Evolutionary conservation across 176 grass and related monocot species (phyloP).

Genomic region (Phoenix dactylifera): DNA sequence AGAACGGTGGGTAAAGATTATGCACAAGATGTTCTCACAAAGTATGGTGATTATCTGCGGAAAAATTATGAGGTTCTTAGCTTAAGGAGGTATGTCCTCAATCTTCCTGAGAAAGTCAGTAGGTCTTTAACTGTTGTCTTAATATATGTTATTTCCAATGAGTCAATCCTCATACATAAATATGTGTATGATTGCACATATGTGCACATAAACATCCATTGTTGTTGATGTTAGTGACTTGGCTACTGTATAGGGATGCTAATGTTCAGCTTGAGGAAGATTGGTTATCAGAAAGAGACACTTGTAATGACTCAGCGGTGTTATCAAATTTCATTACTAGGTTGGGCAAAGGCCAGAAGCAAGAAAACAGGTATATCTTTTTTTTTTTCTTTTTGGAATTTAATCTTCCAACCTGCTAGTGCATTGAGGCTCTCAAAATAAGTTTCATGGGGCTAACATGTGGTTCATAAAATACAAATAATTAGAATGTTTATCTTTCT

Average conservation of each 20-base stretch:
- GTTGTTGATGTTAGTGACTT: too few species aligned
- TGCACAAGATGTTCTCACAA: constrained; percentile 69
- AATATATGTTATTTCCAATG: too few species aligned
- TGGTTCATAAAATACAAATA: too few species aligned
- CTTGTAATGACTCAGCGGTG: constrained; percentile 51
- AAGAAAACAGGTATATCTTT: constrained; percentile 23
- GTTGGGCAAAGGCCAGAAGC: constrained; percentile 30
- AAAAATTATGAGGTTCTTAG: constrained; percentile 87
- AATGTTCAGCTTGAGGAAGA: constrained; percentile 47
- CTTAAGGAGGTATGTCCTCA: constrained; percentile 46
- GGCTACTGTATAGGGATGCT: constrained; percentile 46
- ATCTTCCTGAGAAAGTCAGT: neutral
- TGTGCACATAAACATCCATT: too few species aligned
- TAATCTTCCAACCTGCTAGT: too few species aligned
- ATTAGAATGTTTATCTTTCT: too few species aligned
- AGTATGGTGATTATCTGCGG: constrained; percentile 79
- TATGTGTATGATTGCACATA: too few species aligned
- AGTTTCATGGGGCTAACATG: too few species aligned
- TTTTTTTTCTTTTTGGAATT: too few species aligned
- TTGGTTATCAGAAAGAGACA: constrained; percentile 66
- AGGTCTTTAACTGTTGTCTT: neutral
- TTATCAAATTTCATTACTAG: constrained; percentile 59
- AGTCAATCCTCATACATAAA: too few species aligned
- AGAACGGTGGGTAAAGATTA: constrained; percentile 86
- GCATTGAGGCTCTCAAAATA: too few species aligned